Evolutionary conservation across 164 flowering plant species (phyloP), one percentile per base, ranked within the genome.

Genomic region (Umbilicus rupestris): DNA sequence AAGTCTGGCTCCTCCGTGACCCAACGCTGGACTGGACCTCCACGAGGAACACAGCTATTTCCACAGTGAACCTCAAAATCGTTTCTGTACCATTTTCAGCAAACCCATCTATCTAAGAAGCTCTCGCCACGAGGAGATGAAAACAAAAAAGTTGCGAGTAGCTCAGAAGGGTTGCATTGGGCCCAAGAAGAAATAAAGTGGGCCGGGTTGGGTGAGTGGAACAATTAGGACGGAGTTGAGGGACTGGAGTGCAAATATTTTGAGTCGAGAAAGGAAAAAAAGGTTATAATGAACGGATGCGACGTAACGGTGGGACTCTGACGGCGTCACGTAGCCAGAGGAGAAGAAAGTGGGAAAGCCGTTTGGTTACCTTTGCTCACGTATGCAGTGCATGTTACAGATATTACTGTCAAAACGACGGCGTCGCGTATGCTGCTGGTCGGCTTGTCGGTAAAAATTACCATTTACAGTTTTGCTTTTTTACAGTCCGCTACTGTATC

Each of bases 251-350:
- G n/a, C n/a, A n/a, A n/a, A n/a, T n/a, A n/a, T n/a, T n/a, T n/a
- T n/a, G n/a, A n/a, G n/a, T n/a, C n/a, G 9, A 33, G 37, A 3
- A 33, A 33, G 26, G 1, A 49, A 20, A 49, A 20, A 7, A 10
- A 20, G 2, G 7, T 10, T 2, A 26, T 7, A 52, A 24, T 10
- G 59, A 52, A 24, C 11, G 59, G 59, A 52, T 52, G 59, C 31
- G 59, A 52, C 59, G 30, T 52, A 52, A 52, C 59, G 31, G 59
- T 9, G 59, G 0, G 59, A 52, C 24, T 52, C 59, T 52, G 28
- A 52, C 59, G 59, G 31, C 30, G 59, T 24, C 59, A 52, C 6
- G 30, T 10, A 4, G 55, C 7, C 7, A 2, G 55, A 20, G 5
- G 17, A 28, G 22, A 12, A 20, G 4, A 45, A 17, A 45, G 17